Evolutionary conservation across 1,284 basidiomycete species (phyloP), one percentile per base, ranked within the genome.

Genomic region (Tilletiaria anomala): DNA sequence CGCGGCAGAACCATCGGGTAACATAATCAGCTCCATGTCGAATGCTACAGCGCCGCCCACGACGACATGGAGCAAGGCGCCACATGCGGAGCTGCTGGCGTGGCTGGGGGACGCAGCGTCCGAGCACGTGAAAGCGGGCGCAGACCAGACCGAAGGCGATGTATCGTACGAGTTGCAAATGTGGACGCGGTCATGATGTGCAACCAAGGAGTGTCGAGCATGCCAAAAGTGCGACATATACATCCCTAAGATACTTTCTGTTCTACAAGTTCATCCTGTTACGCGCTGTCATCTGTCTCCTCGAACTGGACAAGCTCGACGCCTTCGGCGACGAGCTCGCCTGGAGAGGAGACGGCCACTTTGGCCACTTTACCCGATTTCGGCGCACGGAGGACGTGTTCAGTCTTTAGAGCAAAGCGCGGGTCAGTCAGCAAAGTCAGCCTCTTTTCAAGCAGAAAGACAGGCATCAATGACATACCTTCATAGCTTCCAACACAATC

Each of bases 401-500:
- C 82, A 38, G 82, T 89, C 71, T 88, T 32, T 15, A 26, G 1
- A 14, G 39, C 23, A 35, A 26, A 32, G 15, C 15, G 11, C 18
- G n/a, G n/a, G n/a, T n/a, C n/a, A n/a, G n/a, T n/a, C n/a, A 35
- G 34, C 10, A 5, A 35, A 18, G 16, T 33, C 32, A 33, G 32
- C 6, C 16, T 14, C 32, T 5, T 8, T 33, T 32, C 5, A 12
- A 39, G 12, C 3, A 12, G 19, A 16, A 15, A 5, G 22, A 6
- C 4, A 34, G 15, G 14, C 8, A 10, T 8, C 6, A 24, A 11
- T 6, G 3, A 41, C 45, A 36, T 16, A 43, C 48, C 86, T 93
- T 93, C 87, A 91, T 93, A 58, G 84, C 88, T 71, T 91, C 87
- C 54, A 91, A 69, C 16, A 91, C 78, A 21, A 87, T 78, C 10